These are phyloP conservation scores for Pueraria montana DNA, from an alignment of 306 rosid genomes.

Conservation along the genomic window DNA sequence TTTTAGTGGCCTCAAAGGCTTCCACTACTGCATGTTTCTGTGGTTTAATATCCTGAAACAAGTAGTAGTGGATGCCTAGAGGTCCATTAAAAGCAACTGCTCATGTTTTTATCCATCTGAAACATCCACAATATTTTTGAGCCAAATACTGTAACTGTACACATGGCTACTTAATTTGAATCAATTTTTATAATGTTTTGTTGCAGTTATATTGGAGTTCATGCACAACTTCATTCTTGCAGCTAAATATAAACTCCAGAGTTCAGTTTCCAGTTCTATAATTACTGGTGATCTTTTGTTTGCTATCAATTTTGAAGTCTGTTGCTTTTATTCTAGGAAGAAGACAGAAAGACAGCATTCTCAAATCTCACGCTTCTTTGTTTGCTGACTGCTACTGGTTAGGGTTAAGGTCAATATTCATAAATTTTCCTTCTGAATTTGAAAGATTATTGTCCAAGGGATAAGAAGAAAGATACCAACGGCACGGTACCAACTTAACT, in stretches of 20 bases:
- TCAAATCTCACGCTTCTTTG: neutral
- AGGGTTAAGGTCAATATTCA: too few relatives aligned
- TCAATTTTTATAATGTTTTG: neutral
- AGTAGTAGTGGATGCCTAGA: neutral
- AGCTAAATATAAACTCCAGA: neutral
- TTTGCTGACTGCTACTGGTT: too few relatives aligned
- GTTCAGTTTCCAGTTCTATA: neutral
- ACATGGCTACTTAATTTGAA: neutral
- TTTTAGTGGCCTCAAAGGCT: constrained; percentile 40
- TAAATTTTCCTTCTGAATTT: too few relatives aligned
- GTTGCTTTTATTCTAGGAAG: neutral
- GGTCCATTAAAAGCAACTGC: constrained; percentile 1
- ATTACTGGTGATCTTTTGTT: neutral
- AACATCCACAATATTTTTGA: neutral
- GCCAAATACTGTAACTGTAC: too few relatives aligned
- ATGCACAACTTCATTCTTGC: neutral
- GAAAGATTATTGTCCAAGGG: too few relatives aligned
- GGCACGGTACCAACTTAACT: too few relatives aligned
- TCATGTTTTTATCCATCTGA: neutral
- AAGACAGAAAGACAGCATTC: neutral
- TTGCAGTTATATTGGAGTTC: neutral
- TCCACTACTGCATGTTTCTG: constrained; percentile 37
- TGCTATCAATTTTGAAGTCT: neutral
- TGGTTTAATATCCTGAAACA: constrained; percentile 6
- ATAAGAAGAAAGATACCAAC: too few relatives aligned